These are phyloP conservation scores for Strigomonas galati DNA, from an alignment of 208 protist genomes.

Conservation along the genomic window DNA sequence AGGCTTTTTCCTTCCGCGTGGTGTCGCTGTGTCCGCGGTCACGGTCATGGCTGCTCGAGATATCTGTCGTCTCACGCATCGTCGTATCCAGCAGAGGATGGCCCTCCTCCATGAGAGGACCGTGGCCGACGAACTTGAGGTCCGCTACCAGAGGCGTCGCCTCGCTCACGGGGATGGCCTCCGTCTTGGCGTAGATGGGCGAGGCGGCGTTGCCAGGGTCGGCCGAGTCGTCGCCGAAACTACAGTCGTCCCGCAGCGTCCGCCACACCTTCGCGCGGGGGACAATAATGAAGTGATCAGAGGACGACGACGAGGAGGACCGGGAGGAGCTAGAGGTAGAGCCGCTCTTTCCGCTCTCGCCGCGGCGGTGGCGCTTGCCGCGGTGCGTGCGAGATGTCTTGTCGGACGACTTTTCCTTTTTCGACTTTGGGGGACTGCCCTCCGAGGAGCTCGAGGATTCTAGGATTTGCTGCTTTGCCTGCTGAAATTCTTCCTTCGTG, in stretches of 20 bases:
- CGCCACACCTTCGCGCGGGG: slow-evolving; percentile 72
- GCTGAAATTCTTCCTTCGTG: slow-evolving; percentile 66
- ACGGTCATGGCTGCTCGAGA: background rate
- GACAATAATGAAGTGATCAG: slow-evolving; percentile 58
- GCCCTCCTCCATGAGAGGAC: background rate
- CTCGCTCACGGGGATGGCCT: background rate
- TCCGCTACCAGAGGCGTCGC: background rate
- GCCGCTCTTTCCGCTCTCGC: background rate
- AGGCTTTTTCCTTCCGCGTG: slow-evolving; percentile 25
- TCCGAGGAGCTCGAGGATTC: slow-evolving; percentile 17
- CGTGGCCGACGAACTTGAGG: background rate
- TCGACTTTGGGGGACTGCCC: background rate
- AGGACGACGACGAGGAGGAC: slow-evolving; percentile 28
- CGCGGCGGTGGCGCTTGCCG: background rate
- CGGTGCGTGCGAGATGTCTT: background rate
- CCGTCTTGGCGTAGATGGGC: background rate
- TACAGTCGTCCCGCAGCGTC: slow-evolving; percentile 29
- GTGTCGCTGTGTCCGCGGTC: background rate
- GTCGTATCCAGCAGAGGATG: background rate
- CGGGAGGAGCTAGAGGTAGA: slow-evolving; percentile 26
- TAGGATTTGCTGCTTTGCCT: slow-evolving; percentile 74
- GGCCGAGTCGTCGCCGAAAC: slow-evolving; percentile 13
- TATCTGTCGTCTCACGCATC: background rate
- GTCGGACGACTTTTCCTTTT: background rate
- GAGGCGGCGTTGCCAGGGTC: background rate